Percentiles rank a stretch among this genome's conserved stretches.
These are phyloP conservation scores for Choanephora cucurbitarum DNA, from an alignment of 371 early-diverging fungal species.

Conservation along the genomic window DNA sequence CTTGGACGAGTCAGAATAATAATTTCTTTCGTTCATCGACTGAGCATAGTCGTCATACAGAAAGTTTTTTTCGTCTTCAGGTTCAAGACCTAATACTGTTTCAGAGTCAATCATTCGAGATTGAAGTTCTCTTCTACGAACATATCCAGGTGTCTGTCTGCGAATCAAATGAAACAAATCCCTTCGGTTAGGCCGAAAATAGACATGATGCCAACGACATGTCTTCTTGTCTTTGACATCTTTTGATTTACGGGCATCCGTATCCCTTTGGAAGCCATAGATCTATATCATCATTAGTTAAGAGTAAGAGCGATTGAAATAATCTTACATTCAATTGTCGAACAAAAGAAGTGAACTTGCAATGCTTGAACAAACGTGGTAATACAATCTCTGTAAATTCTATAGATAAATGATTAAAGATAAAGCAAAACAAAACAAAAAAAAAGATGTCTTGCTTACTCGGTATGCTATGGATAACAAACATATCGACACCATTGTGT, in stretches of 20 bases:
- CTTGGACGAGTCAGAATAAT: no score
- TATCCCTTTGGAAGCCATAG: constrained; percentile 52
- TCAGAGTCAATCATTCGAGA: no score
- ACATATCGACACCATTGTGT: constrained; percentile 44
- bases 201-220: constrained; percentile 48
- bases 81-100: constrained; percentile 26
- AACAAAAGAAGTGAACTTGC: constrained; percentile 55
- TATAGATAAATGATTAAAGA: constrained; percentile 5
- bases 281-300: constrained; percentile 26
- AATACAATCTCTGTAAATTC: constrained; percentile 51
- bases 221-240: constrained; percentile 44
- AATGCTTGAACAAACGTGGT: constrained; percentile 51
- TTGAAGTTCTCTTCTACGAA: constrained; percentile 25
- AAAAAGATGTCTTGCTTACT: constrained; percentile 25
- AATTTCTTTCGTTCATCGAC: no score
- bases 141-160: constrained; percentile 42
- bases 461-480: constrained; percentile 43
- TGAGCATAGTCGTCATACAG: no score
- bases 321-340: constrained; percentile 49
- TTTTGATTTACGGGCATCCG: constrained; percentile 57
- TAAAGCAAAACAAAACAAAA: background rate
- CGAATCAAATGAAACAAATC: constrained; percentile 49
- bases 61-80: constrained; percentile 10
- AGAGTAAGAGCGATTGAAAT: background rate
- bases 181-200: constrained; percentile 42